Evolutionary conservation across 768 basidiomycete species (phyloP), one percentile per base, ranked within the genome.

Genomic region (Tulasnella calospora): DNA sequence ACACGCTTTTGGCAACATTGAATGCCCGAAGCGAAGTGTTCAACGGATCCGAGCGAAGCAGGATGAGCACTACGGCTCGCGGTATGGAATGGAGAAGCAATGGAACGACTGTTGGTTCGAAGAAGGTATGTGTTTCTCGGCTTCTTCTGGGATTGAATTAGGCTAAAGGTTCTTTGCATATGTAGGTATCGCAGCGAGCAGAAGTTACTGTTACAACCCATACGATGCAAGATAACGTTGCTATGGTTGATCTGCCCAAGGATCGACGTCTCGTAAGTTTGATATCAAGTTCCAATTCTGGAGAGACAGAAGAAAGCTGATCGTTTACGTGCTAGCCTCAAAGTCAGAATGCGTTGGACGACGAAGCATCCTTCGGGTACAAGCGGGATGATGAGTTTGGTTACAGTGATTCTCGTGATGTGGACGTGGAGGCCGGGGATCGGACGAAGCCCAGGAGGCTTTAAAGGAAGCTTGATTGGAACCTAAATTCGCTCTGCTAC

Each of bases 1-100:
- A 79, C 69, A 79, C 79, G 27, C 71, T 79, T 38, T 27, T 79
- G 33, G 78, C 78, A n/a, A 78, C 79, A 27, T 67, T 79, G 51
- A 79, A 79, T 71, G 40, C 78, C 23, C 47, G 79, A 40, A 79
- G 74, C 74, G 74, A 75, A 19, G 46, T 61, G 12, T 75, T 75
- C 47, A 75, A 75, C 47, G 36, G 46, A 41, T 75, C 74, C 12
- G 71, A 72, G 71, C 71, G 71, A 40, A 40, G 38, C 38, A 30
- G 71, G 21, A 72, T 72, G 71, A 72, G 44, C 44, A 72, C 71
- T 27, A 13, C 21, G 4, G 36, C n/a, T 38, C 71, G 71, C 23
- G 71, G 71, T 23, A 40, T 72, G 71, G 71, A 72, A 46, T 72
- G 71, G 71, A 35, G 71, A 40, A 72, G 38, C 27, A 30, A 46